Percentiles rank a stretch among this genome's conserved stretches.
Conservation (phyloP, 73 alveolate genomes). For the Symbiodinium pilosum region DNA sequence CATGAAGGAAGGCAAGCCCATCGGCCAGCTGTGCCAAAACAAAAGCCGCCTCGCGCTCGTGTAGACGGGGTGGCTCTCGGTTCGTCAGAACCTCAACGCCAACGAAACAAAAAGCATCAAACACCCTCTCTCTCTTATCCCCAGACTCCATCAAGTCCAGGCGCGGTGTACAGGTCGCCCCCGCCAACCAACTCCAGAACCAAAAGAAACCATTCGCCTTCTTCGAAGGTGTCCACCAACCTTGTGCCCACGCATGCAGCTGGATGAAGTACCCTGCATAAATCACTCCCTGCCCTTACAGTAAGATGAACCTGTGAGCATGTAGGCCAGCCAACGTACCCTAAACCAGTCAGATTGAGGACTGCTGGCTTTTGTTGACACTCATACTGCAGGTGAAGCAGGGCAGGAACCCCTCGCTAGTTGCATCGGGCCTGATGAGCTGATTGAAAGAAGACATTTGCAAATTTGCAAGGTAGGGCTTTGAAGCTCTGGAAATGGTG, state of each 20-base stretch:
- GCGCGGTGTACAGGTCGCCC: slow-evolving; percentile 62
- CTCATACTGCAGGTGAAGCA: too few relatives aligned
- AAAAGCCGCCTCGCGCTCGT: slow-evolving; percentile 69
- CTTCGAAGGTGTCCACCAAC: slow-evolving; percentile 72
- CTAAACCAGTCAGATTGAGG: too few relatives aligned
- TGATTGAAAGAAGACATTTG: too few relatives aligned
- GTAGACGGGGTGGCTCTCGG: slow-evolving; percentile 37
- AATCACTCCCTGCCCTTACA: too few relatives aligned
- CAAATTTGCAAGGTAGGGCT: too few relatives aligned
- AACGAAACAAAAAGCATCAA: not conserved
- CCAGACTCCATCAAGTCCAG: not conserved
- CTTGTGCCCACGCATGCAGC: not conserved
- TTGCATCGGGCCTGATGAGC: too few relatives aligned
- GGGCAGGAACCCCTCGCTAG: too few relatives aligned
- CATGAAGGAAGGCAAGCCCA: slow-evolving; percentile 50
- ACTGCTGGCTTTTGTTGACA: too few relatives aligned
- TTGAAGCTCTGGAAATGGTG: too few relatives aligned
- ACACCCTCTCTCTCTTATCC: not conserved
- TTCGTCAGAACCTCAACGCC: slow-evolving; percentile 33
- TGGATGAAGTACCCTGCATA: too few relatives aligned
- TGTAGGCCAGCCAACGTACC: too few relatives aligned
- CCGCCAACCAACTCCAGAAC: slow-evolving; percentile 90
- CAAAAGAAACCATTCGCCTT: slow-evolving; percentile 70
- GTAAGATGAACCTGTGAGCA: too few relatives aligned
- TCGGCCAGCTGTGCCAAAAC: slow-evolving; percentile 58